Evolutionary conservation across 2,329 filamentous ascomycete species (phyloP).

Genomic region (Sporothrix sp.): DNA sequence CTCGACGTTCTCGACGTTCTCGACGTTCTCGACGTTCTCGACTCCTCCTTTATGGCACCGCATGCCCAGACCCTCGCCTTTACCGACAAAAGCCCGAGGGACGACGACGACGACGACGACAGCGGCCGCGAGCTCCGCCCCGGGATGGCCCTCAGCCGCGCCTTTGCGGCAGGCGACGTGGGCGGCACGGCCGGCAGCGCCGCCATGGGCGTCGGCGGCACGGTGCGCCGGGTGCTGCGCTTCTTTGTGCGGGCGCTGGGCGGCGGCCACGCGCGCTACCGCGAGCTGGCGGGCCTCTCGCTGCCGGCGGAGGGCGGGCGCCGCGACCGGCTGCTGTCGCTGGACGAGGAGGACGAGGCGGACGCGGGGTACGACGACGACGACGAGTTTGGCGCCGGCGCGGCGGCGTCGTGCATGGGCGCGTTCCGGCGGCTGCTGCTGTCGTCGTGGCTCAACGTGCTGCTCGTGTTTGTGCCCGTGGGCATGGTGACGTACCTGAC

Average conservation of each 20-base stretch:
- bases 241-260: constrained; percentile 3
- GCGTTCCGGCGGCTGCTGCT: constrained; percentile 41
- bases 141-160: constrained; percentile 6
- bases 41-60: background rate
- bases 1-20: no score
- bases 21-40: no score
- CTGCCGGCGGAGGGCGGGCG: background rate
- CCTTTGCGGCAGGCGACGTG: background rate
- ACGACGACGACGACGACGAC: constrained; percentile 4
- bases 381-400: background rate
- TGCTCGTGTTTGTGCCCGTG: constrained; percentile 70
- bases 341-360: background rate
- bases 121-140: background rate
- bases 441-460: constrained; percentile 66
- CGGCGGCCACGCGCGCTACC: background rate
- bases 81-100: background rate
- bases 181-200: background rate
- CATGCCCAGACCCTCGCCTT: no score
- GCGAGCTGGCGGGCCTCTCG: background rate
- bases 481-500: constrained; percentile 54
- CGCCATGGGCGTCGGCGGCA: background rate
- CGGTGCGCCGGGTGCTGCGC: background rate
- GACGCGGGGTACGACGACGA: no score
- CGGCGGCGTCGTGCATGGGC: background rate
- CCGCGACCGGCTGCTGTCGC: background rate